Base-by-base conservation (phyloP, 1,284 basidiomycete species). In the Xerocomus amazonicus region DNA sequence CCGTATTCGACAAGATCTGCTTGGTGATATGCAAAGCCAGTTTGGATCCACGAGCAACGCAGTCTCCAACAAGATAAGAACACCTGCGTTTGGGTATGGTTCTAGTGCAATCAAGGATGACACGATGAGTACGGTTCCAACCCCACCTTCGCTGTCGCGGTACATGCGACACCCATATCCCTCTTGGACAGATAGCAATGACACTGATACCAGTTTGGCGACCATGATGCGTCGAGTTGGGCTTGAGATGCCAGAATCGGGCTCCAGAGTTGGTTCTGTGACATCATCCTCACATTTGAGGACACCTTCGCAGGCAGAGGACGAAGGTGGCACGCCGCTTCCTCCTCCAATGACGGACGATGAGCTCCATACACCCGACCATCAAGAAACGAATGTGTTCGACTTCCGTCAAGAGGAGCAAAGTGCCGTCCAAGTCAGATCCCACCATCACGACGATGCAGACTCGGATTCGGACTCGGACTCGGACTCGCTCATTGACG, bases 81-180 rank as follows among this genome's bases (percentile, higher is more conserved):
- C 63, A 26, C 62, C 59, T 47, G 58, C 55, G 19, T 66, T 58
- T 48, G 57, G 55, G 33, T 59, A 59, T 40, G 52, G 51, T n/a
- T 27, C 48, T 23, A 46, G 40, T 8, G 35, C 53, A 31, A 45
- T 40, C 52, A 68, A 62, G 49, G 74, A 84, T 50, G 79, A 82
- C 14, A 87, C 79, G 48, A 76, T 83, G 71, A 86, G 82, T 66
- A 79, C 79, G 9, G 73, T 84, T 51, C 74, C 78, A 0, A 80
- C 81, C 1, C 82, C 83, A 3, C 87, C 85, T 17, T 87, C 84
- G 1, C 70, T 88, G 10, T 80, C 82, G 13, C 72, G 77, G 12
- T 87, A 87, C 58, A 72, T 66, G 29, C 72, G 72, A 7, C 67
- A 64, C 19, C 56, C 66, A 10, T 63, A 70, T 46, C 60, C 59